phyloP scores from a whole-genome alignment of 2,329 filamentous ascomycete species.

The Lachnellula cervina region DNA sequence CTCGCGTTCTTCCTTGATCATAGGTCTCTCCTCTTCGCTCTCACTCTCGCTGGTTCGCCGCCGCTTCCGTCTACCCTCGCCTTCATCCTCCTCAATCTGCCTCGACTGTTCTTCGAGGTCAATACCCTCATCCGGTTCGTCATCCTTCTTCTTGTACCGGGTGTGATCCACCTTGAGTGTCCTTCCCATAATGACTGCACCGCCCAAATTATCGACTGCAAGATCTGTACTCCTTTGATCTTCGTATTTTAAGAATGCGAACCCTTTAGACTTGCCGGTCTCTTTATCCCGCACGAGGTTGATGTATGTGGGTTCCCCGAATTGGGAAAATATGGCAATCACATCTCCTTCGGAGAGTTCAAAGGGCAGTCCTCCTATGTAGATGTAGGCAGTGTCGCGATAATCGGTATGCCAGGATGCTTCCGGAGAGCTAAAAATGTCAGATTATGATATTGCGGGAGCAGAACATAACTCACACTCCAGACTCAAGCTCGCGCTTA shows the following conservation, averaged over 20 bases:
- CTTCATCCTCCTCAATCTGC: conserved; percentile 32
- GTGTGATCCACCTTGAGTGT: conserved; percentile 87
- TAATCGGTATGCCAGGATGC: conserved; percentile 98
- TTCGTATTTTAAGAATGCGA: conserved; percentile 96
- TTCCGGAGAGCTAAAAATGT: conserved; percentile 60
- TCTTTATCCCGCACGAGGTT: conserved; percentile 93
- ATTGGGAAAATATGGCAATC: conserved; percentile 95
- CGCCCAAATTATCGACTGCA: conserved; percentile 92
- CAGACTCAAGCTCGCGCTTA: conserved; percentile 87
- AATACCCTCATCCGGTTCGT: conserved; percentile 62
- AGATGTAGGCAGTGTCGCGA: conserved; percentile 92
- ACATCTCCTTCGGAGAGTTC: conserved; percentile 94
- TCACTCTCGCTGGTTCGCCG: conserved; percentile 34
- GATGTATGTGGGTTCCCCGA: conserved; percentile 88
- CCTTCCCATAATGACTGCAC: conserved; percentile 75
- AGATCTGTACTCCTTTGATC: conserved; percentile 94
- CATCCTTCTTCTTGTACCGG: conserved; percentile 82
- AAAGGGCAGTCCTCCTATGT: conserved; percentile 90
- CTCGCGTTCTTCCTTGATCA: conserved; percentile 78
- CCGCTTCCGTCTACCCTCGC: conserved; percentile 41
- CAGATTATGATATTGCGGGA: conserved; percentile 4
- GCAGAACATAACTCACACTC: conserved; percentile 52
- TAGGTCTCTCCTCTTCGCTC: conserved; percentile 46
- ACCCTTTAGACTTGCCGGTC: conserved; percentile 89
- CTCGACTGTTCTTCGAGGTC: conserved; percentile 37